Conservation (phyloP, 2,329 filamentous ascomycete species). For the Venturiaceae sp. region DNA sequence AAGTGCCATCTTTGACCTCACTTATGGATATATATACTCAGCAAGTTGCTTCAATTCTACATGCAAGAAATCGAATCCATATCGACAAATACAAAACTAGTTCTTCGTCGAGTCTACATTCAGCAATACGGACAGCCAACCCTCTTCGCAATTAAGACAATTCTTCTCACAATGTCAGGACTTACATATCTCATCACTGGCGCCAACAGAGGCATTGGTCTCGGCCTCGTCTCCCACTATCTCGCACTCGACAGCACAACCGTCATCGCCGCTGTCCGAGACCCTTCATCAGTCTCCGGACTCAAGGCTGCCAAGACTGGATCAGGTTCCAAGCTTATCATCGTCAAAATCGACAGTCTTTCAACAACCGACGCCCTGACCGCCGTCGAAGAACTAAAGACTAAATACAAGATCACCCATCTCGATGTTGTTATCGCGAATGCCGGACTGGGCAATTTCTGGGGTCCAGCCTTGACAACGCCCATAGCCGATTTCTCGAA, state of each 20-base stretch:
- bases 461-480: constrained; percentile 1
- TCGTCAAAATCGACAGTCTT: constrained; percentile 11
- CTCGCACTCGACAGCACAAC: constrained; percentile 8
- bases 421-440: constrained; percentile 10
- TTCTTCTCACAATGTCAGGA: constrained; percentile 5
- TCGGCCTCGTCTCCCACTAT: constrained; percentile 8
- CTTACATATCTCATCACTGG: constrained; percentile 10
- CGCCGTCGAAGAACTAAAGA: constrained; percentile 6
- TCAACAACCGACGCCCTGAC: constrained; percentile 3
- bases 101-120: not conserved
- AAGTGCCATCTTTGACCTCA: not conserved
- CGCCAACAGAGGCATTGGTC: constrained; percentile 7
- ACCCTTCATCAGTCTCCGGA: not conserved
- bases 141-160: not conserved
- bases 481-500: constrained; percentile 17
- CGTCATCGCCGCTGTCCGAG: constrained; percentile 11
- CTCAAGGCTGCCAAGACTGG: constrained; percentile 3
- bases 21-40: not conserved
- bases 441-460: constrained; percentile 7
- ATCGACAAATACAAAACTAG: not conserved
- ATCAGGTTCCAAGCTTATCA: constrained; percentile 7
- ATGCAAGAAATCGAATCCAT: not conserved
- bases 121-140: not conserved
- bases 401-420: constrained; percentile 2
- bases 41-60: not conserved